Conservation (phyloP, 2,329 filamentous ascomycete species). For the Exophiala aquamarina region DNA sequence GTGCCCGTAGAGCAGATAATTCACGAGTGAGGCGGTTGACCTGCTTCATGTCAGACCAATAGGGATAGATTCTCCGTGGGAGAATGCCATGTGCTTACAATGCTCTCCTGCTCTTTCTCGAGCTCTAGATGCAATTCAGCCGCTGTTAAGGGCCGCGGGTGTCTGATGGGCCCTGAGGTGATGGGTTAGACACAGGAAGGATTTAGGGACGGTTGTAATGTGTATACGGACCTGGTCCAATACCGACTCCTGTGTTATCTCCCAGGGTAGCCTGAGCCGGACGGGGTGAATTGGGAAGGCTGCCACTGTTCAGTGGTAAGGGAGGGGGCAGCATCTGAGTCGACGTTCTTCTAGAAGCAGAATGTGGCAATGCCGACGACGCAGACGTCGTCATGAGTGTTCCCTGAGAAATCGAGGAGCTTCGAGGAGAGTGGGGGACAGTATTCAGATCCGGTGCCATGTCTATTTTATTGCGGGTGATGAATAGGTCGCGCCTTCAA, state of each 20-base stretch:
- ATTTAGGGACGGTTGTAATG: background rate
- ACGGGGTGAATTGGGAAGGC: conserved; percentile 30
- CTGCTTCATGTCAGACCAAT: conserved; percentile 44
- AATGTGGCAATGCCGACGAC: conserved; percentile 7
- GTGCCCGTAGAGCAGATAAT: conserved; percentile 75
- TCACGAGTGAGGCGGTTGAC: conserved; percentile 92
- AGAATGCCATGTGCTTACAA: conserved; percentile 57
- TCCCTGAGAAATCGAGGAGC: conserved; percentile 32
- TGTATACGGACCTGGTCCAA: conserved; percentile 41
- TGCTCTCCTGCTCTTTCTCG: conserved; percentile 92
- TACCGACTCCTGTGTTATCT: conserved; percentile 39
- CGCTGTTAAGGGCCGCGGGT: conserved; percentile 82
- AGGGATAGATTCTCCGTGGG: background rate
- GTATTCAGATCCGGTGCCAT: conserved; percentile 54
- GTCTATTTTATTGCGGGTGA: background rate
- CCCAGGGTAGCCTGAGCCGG: conserved; percentile 22
- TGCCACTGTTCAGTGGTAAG: conserved; percentile 32
- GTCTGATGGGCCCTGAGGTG: conserved; percentile 69
- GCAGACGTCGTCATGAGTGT: conserved; percentile 27
- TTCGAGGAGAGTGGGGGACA: conserved; percentile 37
- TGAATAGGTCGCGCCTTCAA: background rate
- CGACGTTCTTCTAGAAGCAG: conserved; percentile 45
- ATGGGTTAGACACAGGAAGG: background rate
- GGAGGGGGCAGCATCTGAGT: conserved; percentile 48
- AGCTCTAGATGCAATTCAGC: conserved; percentile 86